Evolutionary conservation across 2,329 filamentous ascomycete genomes (phyloP), one percentile per base, ranked within the genome.

Genomic region (Blumeriella jaapii): DNA sequence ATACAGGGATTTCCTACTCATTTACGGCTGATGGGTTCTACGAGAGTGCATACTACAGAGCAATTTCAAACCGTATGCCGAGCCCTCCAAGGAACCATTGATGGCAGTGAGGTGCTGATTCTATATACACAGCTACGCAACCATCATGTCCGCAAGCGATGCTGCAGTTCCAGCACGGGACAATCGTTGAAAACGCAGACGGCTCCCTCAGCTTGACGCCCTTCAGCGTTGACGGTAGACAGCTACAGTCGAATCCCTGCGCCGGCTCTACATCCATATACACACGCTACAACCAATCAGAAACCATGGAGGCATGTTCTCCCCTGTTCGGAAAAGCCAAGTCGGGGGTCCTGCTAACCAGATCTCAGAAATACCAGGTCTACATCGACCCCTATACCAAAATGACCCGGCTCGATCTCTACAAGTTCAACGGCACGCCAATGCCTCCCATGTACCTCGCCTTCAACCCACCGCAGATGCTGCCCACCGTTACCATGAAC

Each of bases 121-220:
- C n/a, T n/a, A 6, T 44, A 28, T 19, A 35, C 24, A 42, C 48
- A 78, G 75, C 76, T 27, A 57, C 60, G 29, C 60, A 66, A 10
- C 78, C 78, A 17, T 57, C 61, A 40, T 83, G 78, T 49, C 71
- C 76, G 2, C 63, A 65, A 35, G 74, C 69, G 6, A 68, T 82
- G 30, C 72, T 83, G 63, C 77, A 82, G 59, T 84, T 73, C 67
- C 79, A 84, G 53, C 79, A 84, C 53, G 79, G 79, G 26, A 71
- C 57, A 36, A 81, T 72, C 53, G 59, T 61, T 4, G 60, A 74
- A 45, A 60, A 65, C 27, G 48, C 59, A 13, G 69, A 80, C 49
- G 73, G 74, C 26, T 74, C 69, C 4, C 57, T 84, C 15, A 56
- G 57, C 5, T 59, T 82, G 31, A 65, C 58, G 5, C 78, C 79